Evolutionary conservation across 352 stramenopile species (phyloP), one percentile per base, ranked within the genome.

Genomic region (Salisapilia sapeloensis): DNA sequence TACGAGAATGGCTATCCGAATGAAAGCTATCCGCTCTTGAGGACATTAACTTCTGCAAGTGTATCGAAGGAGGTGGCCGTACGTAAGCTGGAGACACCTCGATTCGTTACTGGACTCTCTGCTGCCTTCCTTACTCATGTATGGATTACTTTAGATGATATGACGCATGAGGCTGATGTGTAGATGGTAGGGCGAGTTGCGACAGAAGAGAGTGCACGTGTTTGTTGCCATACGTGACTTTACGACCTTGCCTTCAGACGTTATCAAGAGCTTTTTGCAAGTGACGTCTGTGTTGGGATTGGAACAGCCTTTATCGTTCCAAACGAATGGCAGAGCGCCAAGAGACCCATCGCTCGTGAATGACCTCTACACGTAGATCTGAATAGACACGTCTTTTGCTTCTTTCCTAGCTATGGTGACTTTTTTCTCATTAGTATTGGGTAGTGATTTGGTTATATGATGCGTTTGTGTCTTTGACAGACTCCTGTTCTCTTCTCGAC

Each of bases 91-190:
- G 55, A 71, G 42, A 56, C 64, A 2, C 66, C 66, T 6, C 66
- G 65, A 31, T 79, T 78, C 38, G 40, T 66, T 4, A 43, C 47
- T 4, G 63, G 66, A 9, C 33, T 79, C 6, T 43, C 66, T 2
- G 66, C 66, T 0, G 66, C 58, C 8, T 37, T 79, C 5, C 48
- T 83, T 26, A 79, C 66, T 16, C 52, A 74, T 36, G 65, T 81
- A 50, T 17, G 48, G 12, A 23, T 35, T 47, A 6, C 16, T 30
- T 41, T 35, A 6, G 12, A 48, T 7, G 26, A 24, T 38, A 23
- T 46, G 12, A 35, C 31, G n/a, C 6, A 18, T 24, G 10, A 34
- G 2, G 15, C 8, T 11, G 20, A 22, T 35, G 13, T 14, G 24
- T 0, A 3, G 10, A 2, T 0, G 24, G 15, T 24, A 81, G 58